phyloP scores from a whole-genome alignment of 2,329 filamentous ascomycete species.

The Ceratocystis papillata region DNA sequence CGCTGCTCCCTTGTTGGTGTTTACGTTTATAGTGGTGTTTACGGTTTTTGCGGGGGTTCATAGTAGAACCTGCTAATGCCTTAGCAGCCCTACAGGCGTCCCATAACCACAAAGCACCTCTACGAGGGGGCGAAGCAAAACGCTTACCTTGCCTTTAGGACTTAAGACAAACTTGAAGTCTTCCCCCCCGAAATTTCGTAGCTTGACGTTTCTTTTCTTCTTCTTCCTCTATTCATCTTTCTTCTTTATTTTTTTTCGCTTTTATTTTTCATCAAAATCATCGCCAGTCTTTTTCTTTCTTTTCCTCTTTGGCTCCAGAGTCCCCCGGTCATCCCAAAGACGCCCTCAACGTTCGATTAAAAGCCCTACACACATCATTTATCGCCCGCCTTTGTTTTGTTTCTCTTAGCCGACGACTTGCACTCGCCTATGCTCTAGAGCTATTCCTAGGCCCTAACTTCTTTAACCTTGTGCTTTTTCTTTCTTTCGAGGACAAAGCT shows the following conservation, averaged over 20 bases:
- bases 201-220: not conserved
- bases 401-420: not conserved
- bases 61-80: not conserved
- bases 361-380: constrained; percentile 5
- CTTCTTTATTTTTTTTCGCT: constrained; percentile 15
- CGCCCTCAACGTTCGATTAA: not conserved
- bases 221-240: constrained; percentile 9
- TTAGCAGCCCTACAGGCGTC: not conserved
- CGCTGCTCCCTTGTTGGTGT: not conserved
- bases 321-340: not conserved
- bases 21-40: not conserved
- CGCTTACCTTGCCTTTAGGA: not conserved
- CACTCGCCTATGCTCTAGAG: constrained; percentile 1
- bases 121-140: not conserved
- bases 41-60: not conserved
- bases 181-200: not conserved
- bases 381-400: not conserved
- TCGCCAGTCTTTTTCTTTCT: not conserved
- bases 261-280: constrained; percentile 9
- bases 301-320: not conserved
- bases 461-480: constrained; percentile 1
- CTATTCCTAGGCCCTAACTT: not conserved
- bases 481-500: not conserved
- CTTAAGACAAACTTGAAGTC: constrained; percentile 3
- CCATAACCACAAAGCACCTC: not conserved